phyloP scores from a whole-genome alignment of 169 alveolate genomes.

The Plasmodium billcollinsi region DNA sequence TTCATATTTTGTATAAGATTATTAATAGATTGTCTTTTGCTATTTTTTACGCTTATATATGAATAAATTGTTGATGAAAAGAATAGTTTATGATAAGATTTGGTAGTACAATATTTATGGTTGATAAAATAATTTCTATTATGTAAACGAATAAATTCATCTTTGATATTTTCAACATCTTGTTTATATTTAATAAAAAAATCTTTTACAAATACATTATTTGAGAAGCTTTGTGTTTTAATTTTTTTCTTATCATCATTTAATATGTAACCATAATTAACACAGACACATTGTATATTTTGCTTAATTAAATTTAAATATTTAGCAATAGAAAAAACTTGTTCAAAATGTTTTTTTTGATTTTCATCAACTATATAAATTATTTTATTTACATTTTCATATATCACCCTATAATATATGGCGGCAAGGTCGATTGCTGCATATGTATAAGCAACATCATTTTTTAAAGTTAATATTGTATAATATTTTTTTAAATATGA shows the following conservation, averaged over 20 bases:
- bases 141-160: not conserved
- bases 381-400: constrained; percentile 80
- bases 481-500: constrained; percentile 26
- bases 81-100: constrained; percentile 10
- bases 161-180: not conserved
- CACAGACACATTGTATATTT: constrained; percentile 31
- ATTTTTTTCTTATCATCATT: constrained; percentile 58
- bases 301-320: constrained; percentile 14
- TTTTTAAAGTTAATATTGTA: constrained; percentile 60
- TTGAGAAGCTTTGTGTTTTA: constrained; percentile 45
- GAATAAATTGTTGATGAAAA: constrained; percentile 54
- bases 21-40: constrained; percentile 34
- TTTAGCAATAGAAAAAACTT: constrained; percentile 70
- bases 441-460: constrained; percentile 82
- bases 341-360: constrained; percentile 81
- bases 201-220: constrained; percentile 38
- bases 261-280: constrained; percentile 60
- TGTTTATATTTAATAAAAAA: constrained; percentile 10
- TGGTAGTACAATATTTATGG: not conserved
- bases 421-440: constrained; percentile 85
- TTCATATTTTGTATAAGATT: constrained; percentile 12
- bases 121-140: not conserved
- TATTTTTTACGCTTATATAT: constrained; percentile 53
- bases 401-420: constrained; percentile 76
- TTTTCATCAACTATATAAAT: constrained; percentile 82